Base-by-base conservation (phyloP, 2,329 filamentous ascomycete species). In the Hypocrella siamensis region DNA sequence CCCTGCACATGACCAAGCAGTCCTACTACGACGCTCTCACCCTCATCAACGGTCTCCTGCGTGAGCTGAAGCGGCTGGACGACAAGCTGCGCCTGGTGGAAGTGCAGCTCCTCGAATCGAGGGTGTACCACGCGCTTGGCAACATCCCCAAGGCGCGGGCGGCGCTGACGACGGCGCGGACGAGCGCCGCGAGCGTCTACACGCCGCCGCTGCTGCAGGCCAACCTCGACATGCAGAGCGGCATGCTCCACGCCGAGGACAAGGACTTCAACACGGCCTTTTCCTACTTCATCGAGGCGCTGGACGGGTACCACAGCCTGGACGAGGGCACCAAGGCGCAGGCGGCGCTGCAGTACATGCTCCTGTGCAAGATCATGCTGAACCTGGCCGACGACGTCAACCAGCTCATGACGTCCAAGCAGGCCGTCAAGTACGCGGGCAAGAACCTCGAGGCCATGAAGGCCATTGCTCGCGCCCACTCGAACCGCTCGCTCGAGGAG, bases 311-410 rank as follows among this genome's bases (percentile, higher is more conserved):
- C 59, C 84, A 90, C 60, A 78, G 79, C 29, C 85, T 93, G 55
- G 90, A 98, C 44, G 85, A 93, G 52, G 64, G 76, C 25, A 63
- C 69, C 41, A 85, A 86, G 59, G 90, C 92, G n/a, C 92, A 88
- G n/a, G 83, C 88, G 10, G 85, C 90, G 9, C 67, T 98, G 42
- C 90, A 98, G 65, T 98, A 98, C 67, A 98, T 98, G 90, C 73
- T 98, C 33, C 76, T 98, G 22, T 96, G 90, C 75, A 98, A 98
- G 67, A 90, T 98, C 57, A 98, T 98, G 92, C 70, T 98, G 45
- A 98, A 98, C 61, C 69, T 92, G 26, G 84, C 76, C 42, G 86
- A 96, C 63, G 92, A 98, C 56, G 88, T 98, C 54, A 93, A 88
- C 60, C 75, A 80, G 51, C 73, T 98, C 44, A 84, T 98, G 75